A percentile compares a stretch with the other conserved stretches of the same genome.
phyloP scores from a whole-genome alignment of 1,284 basidiomycete genomes.

The Sporisorium graminicola region DNA sequence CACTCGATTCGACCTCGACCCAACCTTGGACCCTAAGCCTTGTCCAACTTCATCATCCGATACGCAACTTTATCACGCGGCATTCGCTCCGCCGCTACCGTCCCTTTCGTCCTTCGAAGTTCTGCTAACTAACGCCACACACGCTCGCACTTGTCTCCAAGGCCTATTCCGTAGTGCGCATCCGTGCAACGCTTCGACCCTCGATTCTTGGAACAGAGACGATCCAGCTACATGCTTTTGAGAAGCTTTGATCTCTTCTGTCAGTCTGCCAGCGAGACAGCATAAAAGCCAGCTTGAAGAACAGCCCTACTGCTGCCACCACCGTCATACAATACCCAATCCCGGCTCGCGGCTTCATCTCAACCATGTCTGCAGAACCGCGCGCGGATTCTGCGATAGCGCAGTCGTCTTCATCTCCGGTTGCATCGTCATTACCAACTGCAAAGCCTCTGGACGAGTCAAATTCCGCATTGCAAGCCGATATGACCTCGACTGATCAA shows the following conservation, averaged over 20 bases:
- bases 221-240: background rate
- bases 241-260: background rate
- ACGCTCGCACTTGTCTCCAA: background rate
- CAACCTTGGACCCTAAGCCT: background rate
- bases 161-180: background rate
- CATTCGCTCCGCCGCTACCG: background rate
- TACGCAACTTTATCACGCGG: background rate
- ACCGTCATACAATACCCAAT: background rate
- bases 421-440: slow-evolving; percentile 3
- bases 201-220: background rate
- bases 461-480: background rate
- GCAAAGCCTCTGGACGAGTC: background rate
- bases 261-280: background rate
- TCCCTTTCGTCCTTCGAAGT: background rate
- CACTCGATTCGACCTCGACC: slow-evolving; percentile 3
- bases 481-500: background rate
- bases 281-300: background rate
- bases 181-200: background rate
- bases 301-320: background rate
- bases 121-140: slow-evolving; percentile 3
- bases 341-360: background rate
- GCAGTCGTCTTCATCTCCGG: slow-evolving; percentile 2
- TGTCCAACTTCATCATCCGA: background rate
- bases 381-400: background rate
- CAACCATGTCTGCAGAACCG: slow-evolving; percentile 3